Evolutionary conservation across 768 basidiomycete species (phyloP).

Genomic region (Lactarius hatsudake): DNA sequence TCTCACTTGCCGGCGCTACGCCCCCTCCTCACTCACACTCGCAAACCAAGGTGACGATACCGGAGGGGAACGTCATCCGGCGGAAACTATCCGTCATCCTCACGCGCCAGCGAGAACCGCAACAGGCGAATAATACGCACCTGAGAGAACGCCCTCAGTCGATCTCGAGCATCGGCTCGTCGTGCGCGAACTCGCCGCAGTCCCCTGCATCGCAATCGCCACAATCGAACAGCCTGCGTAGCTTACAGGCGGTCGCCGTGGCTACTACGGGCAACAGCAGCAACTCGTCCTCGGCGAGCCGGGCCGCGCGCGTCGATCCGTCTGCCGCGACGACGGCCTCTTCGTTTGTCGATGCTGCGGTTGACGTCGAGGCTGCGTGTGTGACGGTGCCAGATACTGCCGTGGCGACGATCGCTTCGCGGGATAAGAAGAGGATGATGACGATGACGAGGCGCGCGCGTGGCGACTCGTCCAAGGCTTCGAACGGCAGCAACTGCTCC

Average conservation of each 20-base stretch:
- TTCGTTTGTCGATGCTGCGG: too few species aligned
- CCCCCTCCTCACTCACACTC: not conserved
- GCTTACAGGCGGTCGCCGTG: conserved; percentile 48
- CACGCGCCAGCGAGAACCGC: conserved; percentile 33
- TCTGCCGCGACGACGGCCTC: not conserved
- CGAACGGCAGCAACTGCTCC: conserved; percentile 9
- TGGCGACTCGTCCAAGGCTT: conserved; percentile 12
- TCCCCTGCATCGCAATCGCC: conserved; percentile 32
- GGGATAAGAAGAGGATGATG: conserved; percentile 7
- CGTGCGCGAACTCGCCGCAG: conserved; percentile 38
- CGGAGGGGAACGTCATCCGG: conserved; percentile 23
- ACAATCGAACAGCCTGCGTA: conserved; percentile 54
- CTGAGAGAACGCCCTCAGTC: conserved; percentile 51
- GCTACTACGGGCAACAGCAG: not conserved
- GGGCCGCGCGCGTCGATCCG: conserved; percentile 22
- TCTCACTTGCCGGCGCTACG: conserved; percentile 13
- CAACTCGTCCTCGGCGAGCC: conserved; percentile 31
- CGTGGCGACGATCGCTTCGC: not conserved
- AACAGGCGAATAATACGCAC: conserved; percentile 30
- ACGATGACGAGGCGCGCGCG: conserved; percentile 16
- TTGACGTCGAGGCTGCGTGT: not conserved
- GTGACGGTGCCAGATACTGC: not conserved
- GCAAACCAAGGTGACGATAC: not conserved
- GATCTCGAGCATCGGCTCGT: conserved; percentile 49
- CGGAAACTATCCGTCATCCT: conserved; percentile 39